Conservation (phyloP, 768 basidiomycete genomes). For the Cystofilobasidium capitatum region DNA sequence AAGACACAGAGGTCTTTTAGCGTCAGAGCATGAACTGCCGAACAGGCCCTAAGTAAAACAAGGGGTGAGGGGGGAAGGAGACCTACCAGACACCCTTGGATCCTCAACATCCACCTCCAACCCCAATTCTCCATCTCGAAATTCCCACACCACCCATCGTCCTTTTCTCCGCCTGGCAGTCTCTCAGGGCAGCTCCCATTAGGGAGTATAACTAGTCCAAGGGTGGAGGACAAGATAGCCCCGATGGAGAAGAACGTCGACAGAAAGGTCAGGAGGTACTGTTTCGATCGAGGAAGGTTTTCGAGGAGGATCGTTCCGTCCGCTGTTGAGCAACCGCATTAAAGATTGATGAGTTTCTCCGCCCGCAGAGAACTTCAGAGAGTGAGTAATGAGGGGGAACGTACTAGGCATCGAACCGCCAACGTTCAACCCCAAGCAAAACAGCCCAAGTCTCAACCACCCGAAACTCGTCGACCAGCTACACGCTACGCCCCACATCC, state of each 20-base stretch:
- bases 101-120: slow-evolving; percentile 75
- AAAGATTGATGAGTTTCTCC: not conserved
- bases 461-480: slow-evolving; percentile 56
- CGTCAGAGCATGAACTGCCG: slow-evolving; percentile 2
- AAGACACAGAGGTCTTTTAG: too few species aligned
- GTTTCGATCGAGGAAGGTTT: slow-evolving; percentile 82
- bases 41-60: not conserved
- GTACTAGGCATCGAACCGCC: slow-evolving; percentile 94
- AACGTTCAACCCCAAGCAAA: slow-evolving; percentile 83
- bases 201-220: slow-evolving; percentile 72
- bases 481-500: too few species aligned
- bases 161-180: slow-evolving; percentile 18
- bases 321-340: not conserved
- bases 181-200: slow-evolving; percentile 42
- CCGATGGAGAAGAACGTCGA: slow-evolving; percentile 79
- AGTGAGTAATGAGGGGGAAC: slow-evolving; percentile 46
- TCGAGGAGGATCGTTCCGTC: slow-evolving; percentile 51
- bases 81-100: slow-evolving; percentile 71
- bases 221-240: slow-evolving; percentile 70
- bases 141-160: slow-evolving; percentile 47
- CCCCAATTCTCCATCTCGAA: slow-evolving; percentile 63
- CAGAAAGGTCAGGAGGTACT: slow-evolving; percentile 51
- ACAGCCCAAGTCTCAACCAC: slow-evolving; percentile 63
- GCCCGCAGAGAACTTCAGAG: not conserved
- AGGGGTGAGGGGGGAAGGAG: not conserved